Evolutionary conservation across 1,284 basidiomycete species (phyloP).

Genomic region (Ustilago sp.): DNA sequence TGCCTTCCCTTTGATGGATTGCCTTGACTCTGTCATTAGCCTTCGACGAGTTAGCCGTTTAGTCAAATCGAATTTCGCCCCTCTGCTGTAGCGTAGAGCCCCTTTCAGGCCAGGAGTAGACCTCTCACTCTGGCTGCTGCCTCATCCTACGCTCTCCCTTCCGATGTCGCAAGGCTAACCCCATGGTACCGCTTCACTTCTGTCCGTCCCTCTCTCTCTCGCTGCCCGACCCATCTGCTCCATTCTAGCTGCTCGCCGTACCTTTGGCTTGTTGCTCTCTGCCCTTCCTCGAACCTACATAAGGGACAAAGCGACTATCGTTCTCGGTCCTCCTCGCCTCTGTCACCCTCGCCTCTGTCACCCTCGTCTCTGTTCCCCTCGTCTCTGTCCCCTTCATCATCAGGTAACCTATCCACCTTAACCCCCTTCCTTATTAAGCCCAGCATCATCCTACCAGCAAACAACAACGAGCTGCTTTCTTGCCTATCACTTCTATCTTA

Average conservation of each 20-base stretch:
- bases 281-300: background rate
- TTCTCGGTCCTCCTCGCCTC: slow-evolving; percentile 4
- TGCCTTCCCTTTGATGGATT: slow-evolving; percentile 7
- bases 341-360: background rate
- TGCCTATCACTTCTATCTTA: background rate
- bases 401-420: background rate
- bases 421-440: background rate
- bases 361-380: background rate
- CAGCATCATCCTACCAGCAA: slow-evolving; percentile 2
- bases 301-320: background rate
- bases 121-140: background rate
- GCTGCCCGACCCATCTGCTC: background rate
- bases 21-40: background rate
- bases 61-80: background rate
- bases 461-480: background rate
- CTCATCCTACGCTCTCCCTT: background rate
- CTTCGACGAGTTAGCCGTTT: background rate
- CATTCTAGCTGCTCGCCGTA: background rate
- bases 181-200: background rate
- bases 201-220: background rate
- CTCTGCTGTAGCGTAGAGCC: background rate
- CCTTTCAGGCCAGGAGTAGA: background rate
- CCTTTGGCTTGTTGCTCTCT: background rate
- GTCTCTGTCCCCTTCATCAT: background rate
- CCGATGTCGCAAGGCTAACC: background rate